Conservation (phyloP, 148 eudicot genomes). For the Mesembryanthemum crystallinum region DNA sequence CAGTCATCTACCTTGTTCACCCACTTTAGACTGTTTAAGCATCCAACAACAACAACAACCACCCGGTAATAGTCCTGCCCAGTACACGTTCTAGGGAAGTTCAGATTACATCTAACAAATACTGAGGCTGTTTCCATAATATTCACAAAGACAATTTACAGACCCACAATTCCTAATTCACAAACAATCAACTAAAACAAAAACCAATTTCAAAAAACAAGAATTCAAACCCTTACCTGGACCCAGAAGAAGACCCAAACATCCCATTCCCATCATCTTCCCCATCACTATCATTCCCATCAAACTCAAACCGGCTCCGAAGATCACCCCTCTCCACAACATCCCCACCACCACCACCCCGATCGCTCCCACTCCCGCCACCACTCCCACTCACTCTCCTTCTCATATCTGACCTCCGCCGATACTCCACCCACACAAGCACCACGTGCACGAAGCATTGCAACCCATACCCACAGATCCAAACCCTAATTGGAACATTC, state of each 20-base stretch:
- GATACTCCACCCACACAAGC: constrained; percentile 73
- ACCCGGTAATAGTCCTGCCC: too few relatives aligned
- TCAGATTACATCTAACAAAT: too few relatives aligned
- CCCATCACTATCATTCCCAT: constrained; percentile 40
- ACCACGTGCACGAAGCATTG: constrained; percentile 83
- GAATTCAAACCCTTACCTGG: constrained; percentile 43
- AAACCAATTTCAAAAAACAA: neutral
- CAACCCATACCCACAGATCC: constrained; percentile 73
- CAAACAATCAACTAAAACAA: neutral
- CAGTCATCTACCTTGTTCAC: neutral
- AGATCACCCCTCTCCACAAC: constrained; percentile 22
- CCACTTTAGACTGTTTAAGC: too few relatives aligned
- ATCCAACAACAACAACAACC: too few relatives aligned
- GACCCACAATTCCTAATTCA: neutral
- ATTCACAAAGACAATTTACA: too few relatives aligned
- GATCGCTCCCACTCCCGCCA: neutral
- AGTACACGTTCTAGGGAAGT: too few relatives aligned
- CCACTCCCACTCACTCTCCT: constrained; percentile 23
- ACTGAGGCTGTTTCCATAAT: too few relatives aligned
- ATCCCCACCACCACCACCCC: constrained; percentile 13
- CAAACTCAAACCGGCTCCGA: constrained; percentile 12
- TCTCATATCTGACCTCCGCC: constrained; percentile 36
- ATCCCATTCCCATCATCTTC: constrained; percentile 45
- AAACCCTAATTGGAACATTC: constrained; percentile 80
- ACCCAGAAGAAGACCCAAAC: constrained; percentile 36